Conservation (phyloP, 805 yeast genomes). For the Torulaspora gathmanii region DNA sequence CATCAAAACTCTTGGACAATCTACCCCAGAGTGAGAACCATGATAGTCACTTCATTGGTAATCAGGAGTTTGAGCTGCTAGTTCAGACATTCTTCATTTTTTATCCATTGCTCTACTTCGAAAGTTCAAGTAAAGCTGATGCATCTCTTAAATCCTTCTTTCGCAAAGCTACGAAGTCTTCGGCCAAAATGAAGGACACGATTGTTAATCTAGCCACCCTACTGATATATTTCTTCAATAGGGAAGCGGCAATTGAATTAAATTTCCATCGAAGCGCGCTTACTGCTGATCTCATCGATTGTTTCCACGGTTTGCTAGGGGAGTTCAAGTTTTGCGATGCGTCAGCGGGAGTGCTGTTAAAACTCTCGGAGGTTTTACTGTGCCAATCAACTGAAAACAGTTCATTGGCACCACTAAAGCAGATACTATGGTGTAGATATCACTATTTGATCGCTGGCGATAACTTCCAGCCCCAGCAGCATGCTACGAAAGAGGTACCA, state of each 20-base stretch:
- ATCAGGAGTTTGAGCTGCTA: slow-evolving; percentile 22
- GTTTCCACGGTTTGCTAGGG: slow-evolving; percentile 74
- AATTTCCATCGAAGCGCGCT: slow-evolving; percentile 5
- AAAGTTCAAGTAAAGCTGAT: slow-evolving; percentile 44
- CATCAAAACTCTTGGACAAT: slow-evolving; percentile 36
- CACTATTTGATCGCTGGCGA: slow-evolving; percentile 61
- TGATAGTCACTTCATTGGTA: slow-evolving; percentile 10
- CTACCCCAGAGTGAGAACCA: slow-evolving; percentile 37
- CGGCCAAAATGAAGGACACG: slow-evolving; percentile 44
- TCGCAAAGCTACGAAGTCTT: slow-evolving; percentile 41
- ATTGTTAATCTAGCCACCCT: slow-evolving; percentile 34
- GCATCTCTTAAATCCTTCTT: slow-evolving; percentile 41
- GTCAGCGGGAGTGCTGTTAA: slow-evolving; percentile 57
- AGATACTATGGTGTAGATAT: slow-evolving; percentile 71
- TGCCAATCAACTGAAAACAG: slow-evolving; percentile 40
- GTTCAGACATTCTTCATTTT: slow-evolving; percentile 38
- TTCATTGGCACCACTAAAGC: slow-evolving; percentile 67
- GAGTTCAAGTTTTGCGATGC: slow-evolving; percentile 61
- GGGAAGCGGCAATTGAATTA: neutral
- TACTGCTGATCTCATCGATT: slow-evolving; percentile 40
- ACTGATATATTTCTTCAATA: slow-evolving; percentile 14
- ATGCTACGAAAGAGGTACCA: slow-evolving; percentile 43
- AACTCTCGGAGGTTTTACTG: slow-evolving; percentile 52
- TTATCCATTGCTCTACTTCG: slow-evolving; percentile 49
- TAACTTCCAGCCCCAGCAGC: slow-evolving; percentile 61